A percentile compares a stretch with the other conserved stretches of the same genome.
Evolutionary conservation across 2,329 filamentous ascomycete genomes (phyloP).

Genomic region (Pseudodiploospora longispora): DNA sequence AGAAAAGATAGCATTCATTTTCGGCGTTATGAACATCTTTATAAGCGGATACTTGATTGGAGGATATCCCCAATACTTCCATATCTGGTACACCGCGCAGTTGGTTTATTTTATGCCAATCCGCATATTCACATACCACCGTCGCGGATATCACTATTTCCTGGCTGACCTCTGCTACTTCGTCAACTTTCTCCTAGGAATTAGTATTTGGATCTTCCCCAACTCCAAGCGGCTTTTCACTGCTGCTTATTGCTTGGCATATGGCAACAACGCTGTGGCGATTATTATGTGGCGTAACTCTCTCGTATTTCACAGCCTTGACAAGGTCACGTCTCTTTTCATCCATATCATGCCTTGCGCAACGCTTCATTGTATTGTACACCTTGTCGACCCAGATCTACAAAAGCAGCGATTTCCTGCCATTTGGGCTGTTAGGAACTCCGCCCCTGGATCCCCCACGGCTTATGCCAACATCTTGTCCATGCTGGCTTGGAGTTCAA

Average conservation of each 20-base stretch:
- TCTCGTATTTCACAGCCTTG: conserved; percentile 94
- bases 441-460: conserved; percentile 60
- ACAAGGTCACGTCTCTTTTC: conserved; percentile 97
- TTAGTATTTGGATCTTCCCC: conserved; percentile 87
- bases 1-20: conserved; percentile 95
- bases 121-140: conserved; percentile 83
- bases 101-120: conserved; percentile 96
- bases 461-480: conserved; percentile 69
- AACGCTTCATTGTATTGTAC: conserved; percentile 84
- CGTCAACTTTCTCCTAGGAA: conserved; percentile 76
- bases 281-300: conserved; percentile 99
- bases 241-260: conserved; percentile 83
- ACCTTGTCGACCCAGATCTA: conserved; percentile 59
- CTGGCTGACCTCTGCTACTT: conserved; percentile 97
- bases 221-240: conserved; percentile 86
- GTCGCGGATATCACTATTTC: conserved; percentile 93
- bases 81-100: conserved; percentile 84
- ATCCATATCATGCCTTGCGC: conserved; percentile 99
- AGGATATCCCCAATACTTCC: conserved; percentile 75
- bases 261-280: conserved; percentile 93
- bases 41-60: conserved; percentile 92
- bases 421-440: conserved; percentile 69
- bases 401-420: conserved; percentile 73
- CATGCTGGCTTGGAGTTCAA: conserved; percentile 91
- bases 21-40: conserved; percentile 93